Evolutionary conservation across 2,329 filamentous ascomycete species (phyloP), one percentile per base, ranked within the genome.

Genomic region (Phyllosticta ampelicida): DNA sequence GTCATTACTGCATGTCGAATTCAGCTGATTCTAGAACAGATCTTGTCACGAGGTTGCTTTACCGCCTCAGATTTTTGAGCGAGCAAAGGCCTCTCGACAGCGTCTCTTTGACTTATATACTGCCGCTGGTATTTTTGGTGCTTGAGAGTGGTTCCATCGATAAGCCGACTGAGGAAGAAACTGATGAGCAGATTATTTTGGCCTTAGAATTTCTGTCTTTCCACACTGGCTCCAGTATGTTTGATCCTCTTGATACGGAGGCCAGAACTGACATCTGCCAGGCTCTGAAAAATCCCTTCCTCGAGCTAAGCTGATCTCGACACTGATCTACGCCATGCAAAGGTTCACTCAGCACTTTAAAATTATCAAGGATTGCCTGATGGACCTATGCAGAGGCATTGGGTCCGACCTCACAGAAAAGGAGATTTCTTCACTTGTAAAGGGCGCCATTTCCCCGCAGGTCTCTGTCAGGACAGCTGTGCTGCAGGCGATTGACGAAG

Each of bases 51-150:
- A 83, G 94, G 70, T 84, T 97, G 1, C 77, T 99, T 5, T 97
- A 97, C 71, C 86, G 92, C 53, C 77, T 99, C 56, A 86, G 91
- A 16, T 96, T 96, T 70, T 82, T 91, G 44, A 87, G 89, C 55
- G 94, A 97, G 70, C 92, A 97, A 70, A 84, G 91, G n/a, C 90
- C 92, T 0, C 90, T 99, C 65, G 94, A 99, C 69, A 79, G 84
- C 2, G 86, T 94, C 3, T 92, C 92, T 0, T 77, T 97, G 21
- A 90, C 88, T 59, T 99, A 97, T 69, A 83, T 90, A 54, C 76
- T 97, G 28, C 90, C 92, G 0, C 78, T 99, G 16, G 74, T 96
- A 3, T 85, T 95, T 64, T 75, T 89, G 19, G 81, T 97, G 18
- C 78, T 99, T 19, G 82, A 84, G 60, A 85, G 86, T 61, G 90